Evolutionary conservation across 306 rosid genomes (phyloP), one percentile per base, ranked within the genome.

Genomic region (Fragaria nilgerrensis): DNA sequence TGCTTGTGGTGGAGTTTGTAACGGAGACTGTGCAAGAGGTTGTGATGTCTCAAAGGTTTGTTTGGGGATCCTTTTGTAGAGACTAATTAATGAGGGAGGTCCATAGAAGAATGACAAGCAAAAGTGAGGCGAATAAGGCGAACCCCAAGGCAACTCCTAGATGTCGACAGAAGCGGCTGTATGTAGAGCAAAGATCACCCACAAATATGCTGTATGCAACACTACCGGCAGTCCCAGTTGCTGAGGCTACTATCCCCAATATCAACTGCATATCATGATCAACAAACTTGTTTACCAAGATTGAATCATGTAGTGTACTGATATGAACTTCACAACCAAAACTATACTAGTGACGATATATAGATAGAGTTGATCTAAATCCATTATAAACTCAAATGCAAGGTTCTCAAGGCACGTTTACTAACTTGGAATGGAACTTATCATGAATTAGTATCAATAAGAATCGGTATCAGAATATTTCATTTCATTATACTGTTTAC

Each of bases 31-130:
- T 56, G 63, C 5, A 22, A 9, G 63, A 22, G 15, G 63, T 56
- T 56, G 63, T 10, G 63, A 25, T 56, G 63, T 56, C 63, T 56
- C 32, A 9, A 4, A 19, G 70, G 19, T 41, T 23, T 68, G 72
- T 68, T 69, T 20, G 32, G 76, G 25, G 76, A 72, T 72, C 64
- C 65, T 52, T 12, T 34, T 72, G 65, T 52, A 72, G 23, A 72
- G 76, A 53, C 32, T 52, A n/a, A 72, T 32, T 52, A n/a, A 72
- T 32, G 20, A 53, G 29, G 27, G 65, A 72, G 34, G 50, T 53
- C 65, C 76, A 53, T 20, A 72, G 64, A 72, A 72, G 76, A 44
- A 53, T 7, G 65, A 52, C 17, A 10, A 72, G 76, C 36, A 72
- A 52, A 53, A 53, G 4, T 29, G 49, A 72, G 49, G 76, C 36